These are phyloP conservation scores for Rhizophora mangle DNA, from an alignment of 345 rosid species.

Conservation along the genomic window DNA sequence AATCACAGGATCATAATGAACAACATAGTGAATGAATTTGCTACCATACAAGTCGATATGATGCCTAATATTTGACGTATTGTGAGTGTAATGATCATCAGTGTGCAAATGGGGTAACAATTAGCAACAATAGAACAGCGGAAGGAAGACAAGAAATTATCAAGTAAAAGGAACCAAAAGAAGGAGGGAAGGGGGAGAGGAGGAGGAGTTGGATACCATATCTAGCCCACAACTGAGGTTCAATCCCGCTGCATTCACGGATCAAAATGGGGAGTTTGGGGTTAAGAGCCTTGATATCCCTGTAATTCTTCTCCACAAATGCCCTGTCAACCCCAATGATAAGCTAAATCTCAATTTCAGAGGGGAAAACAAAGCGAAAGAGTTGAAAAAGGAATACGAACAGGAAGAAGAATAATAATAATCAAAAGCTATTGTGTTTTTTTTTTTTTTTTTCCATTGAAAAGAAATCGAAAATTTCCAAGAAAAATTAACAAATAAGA, in stretches of 20 bases:
- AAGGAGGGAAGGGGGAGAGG: too few relatives aligned
- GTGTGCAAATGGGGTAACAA: not conserved
- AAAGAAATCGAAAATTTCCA: not conserved
- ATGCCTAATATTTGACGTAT: too few relatives aligned
- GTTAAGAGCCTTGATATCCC: slow-evolving; percentile 76
- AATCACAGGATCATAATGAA: too few relatives aligned
- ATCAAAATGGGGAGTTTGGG: slow-evolving; percentile 83
- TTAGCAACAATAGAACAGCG: not conserved
- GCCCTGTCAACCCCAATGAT: slow-evolving; percentile 34
- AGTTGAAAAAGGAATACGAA: too few relatives aligned
- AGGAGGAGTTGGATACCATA: slow-evolving; percentile 46
- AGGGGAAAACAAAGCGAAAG: too few relatives aligned
- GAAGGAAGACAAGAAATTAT: not conserved
- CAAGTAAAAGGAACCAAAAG: not conserved
- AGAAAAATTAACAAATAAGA: not conserved
- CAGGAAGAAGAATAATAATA: too few relatives aligned
- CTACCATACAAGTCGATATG: too few relatives aligned
- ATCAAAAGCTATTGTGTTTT: not conserved
- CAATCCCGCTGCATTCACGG: slow-evolving; percentile 74
- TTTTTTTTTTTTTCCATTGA: not conserved
- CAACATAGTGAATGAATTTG: too few relatives aligned
- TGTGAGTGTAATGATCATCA: not conserved
- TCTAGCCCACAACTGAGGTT: slow-evolving; percentile 97
- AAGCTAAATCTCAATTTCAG: too few relatives aligned
- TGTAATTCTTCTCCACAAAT: slow-evolving; percentile 82